A percentile compares a stretch with the other conserved stretches of the same genome.
Conservation (phyloP, 2,329 filamentous ascomycete species). For the Thermoascus crustaceus region DNA sequence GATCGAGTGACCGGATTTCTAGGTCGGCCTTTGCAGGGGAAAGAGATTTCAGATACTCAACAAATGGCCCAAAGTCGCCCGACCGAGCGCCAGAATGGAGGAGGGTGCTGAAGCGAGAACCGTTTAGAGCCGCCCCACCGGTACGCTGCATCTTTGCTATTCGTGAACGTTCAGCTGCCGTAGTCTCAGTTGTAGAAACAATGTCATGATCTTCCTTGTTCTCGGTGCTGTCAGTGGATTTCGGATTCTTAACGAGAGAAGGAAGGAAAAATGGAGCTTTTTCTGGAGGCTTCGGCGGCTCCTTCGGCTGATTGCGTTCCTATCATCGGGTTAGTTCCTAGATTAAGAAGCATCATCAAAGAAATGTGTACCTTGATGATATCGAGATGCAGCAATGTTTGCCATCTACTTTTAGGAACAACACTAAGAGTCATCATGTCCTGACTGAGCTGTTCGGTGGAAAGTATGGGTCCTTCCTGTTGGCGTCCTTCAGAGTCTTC, state of each 20-base stretch:
- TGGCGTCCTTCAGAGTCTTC: conserved; percentile 42
- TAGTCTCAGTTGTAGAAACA: conserved; percentile 23
- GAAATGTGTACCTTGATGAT: conserved; percentile 53
- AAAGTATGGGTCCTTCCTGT: conserved; percentile 46
- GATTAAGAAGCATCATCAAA: not conserved
- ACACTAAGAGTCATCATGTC: conserved; percentile 84
- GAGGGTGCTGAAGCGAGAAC: conserved; percentile 40
- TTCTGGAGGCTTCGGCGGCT: conserved; percentile 83
- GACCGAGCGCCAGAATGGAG: conserved; percentile 40
- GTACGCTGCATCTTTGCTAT: conserved; percentile 58
- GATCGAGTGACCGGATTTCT: conserved; percentile 72
- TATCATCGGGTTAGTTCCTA: conserved; percentile 27
- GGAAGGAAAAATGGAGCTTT: conserved; percentile 95
- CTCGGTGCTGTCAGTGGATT: no score
- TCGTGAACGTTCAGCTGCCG: conserved; percentile 51
- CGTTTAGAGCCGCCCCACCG: conserved; percentile 22
- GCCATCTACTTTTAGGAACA: conserved; percentile 86
- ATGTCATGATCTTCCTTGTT: no score
- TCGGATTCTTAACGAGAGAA: conserved; percentile 21
- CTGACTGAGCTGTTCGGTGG: conserved; percentile 67
- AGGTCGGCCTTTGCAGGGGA: conserved; percentile 81
- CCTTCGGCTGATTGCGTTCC: conserved; percentile 86
- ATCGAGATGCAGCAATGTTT: conserved; percentile 86
- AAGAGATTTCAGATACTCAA: conserved; percentile 71
- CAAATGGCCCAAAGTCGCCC: conserved; percentile 58